These are phyloP conservation scores for Porodaedalea pini DNA, from an alignment of 1,284 basidiomycete genomes.

Conservation along the genomic window DNA sequence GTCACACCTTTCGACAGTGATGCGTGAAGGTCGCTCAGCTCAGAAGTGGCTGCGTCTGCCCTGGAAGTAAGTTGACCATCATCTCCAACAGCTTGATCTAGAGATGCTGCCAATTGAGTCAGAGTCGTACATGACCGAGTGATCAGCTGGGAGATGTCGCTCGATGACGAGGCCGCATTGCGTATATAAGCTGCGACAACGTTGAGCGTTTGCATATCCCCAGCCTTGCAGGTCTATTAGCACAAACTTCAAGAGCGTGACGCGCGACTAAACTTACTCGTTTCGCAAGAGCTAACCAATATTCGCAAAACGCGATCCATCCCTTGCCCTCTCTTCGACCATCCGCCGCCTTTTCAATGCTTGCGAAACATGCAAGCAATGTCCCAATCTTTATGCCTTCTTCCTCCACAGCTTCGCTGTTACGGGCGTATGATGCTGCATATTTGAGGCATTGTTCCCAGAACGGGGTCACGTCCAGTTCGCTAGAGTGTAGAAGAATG, in stretches of 20 bases:
- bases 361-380: conserved; percentile 41
- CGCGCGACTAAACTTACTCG: conserved; percentile 32
- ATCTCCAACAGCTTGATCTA: conserved; percentile 16
- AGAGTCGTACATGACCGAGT: conserved; percentile 3
- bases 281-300: conserved; percentile 53
- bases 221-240: conserved; percentile 36
- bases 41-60: neutral
- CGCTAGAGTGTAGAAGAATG: conserved; percentile 2
- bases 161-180: conserved; percentile 23
- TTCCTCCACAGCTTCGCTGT: conserved; percentile 8
- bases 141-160: neutral
- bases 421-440: conserved; percentile 18
- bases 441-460: conserved; percentile 23
- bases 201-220: conserved; percentile 48
- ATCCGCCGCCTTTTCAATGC: conserved; percentile 38
- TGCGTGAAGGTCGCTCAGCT: neutral
- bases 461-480: conserved; percentile 13
- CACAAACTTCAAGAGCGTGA: neutral
- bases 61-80: conserved; percentile 21
- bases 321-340: conserved; percentile 43
- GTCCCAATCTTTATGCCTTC: conserved; percentile 18
- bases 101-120: neutral
- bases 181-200: conserved; percentile 44
- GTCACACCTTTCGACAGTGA: neutral
- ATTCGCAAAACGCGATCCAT: conserved; percentile 63